These are phyloP conservation scores for Auriscalpium vulgare DNA, from an alignment of 768 basidiomycete species.

Conservation along the genomic window DNA sequence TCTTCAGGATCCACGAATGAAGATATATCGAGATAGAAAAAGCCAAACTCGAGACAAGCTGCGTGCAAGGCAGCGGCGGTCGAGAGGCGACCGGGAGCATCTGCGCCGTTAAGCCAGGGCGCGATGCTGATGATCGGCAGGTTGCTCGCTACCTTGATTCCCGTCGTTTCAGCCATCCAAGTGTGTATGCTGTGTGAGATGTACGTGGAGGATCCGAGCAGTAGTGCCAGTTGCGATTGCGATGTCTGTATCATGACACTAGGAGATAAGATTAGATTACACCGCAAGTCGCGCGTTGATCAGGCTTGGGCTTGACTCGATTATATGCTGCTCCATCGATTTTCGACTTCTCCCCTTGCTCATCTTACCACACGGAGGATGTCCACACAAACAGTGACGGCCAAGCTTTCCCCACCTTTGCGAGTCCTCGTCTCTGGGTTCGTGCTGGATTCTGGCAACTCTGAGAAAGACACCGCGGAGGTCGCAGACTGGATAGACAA, in stretches of 20 bases:
- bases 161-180: not conserved
- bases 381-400: conserved; percentile 18
- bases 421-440: conserved; percentile 43
- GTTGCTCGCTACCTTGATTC: conserved; percentile 5
- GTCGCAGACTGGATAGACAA: conserved; percentile 67
- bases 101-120: conserved; percentile 44
- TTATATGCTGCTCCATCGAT: conserved; percentile 3
- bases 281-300: not conserved
- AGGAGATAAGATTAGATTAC: no score
- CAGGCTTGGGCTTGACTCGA: conserved; percentile 3
- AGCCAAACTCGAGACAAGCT: conserved; percentile 75
- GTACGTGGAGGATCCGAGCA: not conserved
- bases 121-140: conserved; percentile 71
- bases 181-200: not conserved
- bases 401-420: conserved; percentile 22
- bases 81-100: conserved; percentile 32
- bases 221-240: no score
- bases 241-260: no score
- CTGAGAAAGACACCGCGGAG: conserved; percentile 55
- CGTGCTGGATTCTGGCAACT: conserved; percentile 43
- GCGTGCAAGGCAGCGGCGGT: conserved; percentile 51
- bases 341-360: not conserved
- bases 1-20: conserved; percentile 48
- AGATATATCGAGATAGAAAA: conserved; percentile 81
- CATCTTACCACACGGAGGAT: conserved; percentile 13